Evolutionary conservation across 2,329 filamentous ascomycete genomes (phyloP).

Genomic region (Dothistroma pini): DNA sequence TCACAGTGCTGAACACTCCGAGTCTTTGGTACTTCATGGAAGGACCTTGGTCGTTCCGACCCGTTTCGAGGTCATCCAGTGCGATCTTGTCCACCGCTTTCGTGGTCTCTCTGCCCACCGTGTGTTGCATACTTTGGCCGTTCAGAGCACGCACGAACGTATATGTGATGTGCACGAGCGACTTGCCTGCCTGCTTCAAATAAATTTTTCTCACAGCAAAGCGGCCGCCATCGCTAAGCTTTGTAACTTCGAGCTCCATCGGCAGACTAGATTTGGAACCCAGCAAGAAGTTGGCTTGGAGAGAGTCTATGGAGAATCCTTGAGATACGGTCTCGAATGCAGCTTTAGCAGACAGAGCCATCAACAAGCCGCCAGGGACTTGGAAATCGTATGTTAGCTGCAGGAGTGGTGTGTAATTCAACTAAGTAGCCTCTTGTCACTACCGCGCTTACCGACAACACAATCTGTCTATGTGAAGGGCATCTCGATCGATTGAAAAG

Average conservation of each 20-base stretch:
- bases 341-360: conserved; percentile 1
- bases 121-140: conserved; percentile 16
- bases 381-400: background rate
- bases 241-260: conserved; percentile 4
- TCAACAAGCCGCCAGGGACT: conserved; percentile 1
- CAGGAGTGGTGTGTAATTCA: background rate
- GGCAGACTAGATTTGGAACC: background rate
- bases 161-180: conserved; percentile 8
- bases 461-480: background rate
- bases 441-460: background rate
- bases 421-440: background rate
- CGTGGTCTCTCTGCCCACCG: conserved; percentile 7
- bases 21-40: conserved; percentile 19
- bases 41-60: conserved; percentile 9
- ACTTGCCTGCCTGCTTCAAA: conserved; percentile 1
- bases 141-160: conserved; percentile 17
- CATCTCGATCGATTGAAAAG: background rate
- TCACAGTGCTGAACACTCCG: conserved; percentile 4
- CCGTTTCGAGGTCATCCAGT: conserved; percentile 17
- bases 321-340: background rate
- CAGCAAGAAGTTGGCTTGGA: conserved; percentile 7
- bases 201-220: conserved; percentile 6
- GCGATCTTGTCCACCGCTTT: conserved; percentile 10
- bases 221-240: conserved; percentile 11
- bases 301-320: background rate